Base-by-base conservation (phyloP, 306 rosid genomes). In the Acacia confusa region DNA sequence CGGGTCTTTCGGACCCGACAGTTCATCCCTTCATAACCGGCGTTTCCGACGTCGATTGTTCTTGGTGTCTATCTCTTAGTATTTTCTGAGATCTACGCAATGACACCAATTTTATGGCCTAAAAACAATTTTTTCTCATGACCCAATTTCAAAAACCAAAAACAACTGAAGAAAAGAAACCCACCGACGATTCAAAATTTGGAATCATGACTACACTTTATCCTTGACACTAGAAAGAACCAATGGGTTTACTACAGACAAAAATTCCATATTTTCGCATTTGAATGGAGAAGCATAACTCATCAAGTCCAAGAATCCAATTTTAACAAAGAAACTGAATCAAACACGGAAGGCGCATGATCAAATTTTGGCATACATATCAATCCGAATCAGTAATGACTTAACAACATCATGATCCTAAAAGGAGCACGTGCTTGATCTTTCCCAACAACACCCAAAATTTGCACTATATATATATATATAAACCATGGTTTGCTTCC, bases 231-330 rank as follows among this genome's bases (percentile, higher is more conserved):
- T 28, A 28, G 30, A 94, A 47, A 94, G 90, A 81, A 92, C 90
- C 60, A 94, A 85, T 1, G 97, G 97, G 82, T 94, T 97, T 4
- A 84, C 76, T 38, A 94, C 82, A 71, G 85, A 30, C 32, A 30
- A 30, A 78, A 57, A 91, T 57, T 61, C 87, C 89, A 57, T 91
- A 92, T 60, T 89, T 84, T 38, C 88, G 79, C 98, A 92, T 94
- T 32, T 90, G 89, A 58, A 84, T 85, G 82, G 92, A 92, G 76
- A 91, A 27, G 74, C 66, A 25, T 65, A 92, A 77, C 0, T 87
- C 94, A 78, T 88, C 92, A 64, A 45, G 97, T 94, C 97, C 94
- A 90, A 70, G 94, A 86, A 78, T 89, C 82, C 2, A 85, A 72
- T 86, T 82, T 94, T 75, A 65, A 81, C 11, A 32, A 22, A 73